Evolutionary conservation across 176 grass and related monocot species (phyloP).

Genomic region (Calamus simplicifolius): DNA sequence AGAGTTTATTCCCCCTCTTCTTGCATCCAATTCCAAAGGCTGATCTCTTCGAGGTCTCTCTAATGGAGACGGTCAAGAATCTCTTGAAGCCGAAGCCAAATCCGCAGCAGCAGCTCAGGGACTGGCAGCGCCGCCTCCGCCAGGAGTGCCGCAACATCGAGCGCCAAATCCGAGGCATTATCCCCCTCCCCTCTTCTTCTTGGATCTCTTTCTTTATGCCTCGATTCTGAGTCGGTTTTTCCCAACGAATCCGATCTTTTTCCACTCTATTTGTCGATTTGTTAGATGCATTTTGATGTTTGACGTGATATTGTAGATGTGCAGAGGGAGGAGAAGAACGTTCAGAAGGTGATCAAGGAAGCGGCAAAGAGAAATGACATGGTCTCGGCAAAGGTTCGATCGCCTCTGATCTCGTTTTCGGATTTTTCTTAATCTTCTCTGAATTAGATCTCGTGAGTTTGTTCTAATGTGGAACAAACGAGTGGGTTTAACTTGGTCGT

Average conservation of each 20-base stretch:
- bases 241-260: no score
- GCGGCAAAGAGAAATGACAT: conserved; percentile 89
- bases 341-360: conserved; percentile 84
- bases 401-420: neutral
- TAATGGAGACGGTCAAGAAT: conserved; percentile 68
- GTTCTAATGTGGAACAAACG: no score
- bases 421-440: no score
- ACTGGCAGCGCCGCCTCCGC: conserved; percentile 93
- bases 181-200: neutral
- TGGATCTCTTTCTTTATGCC: neutral
- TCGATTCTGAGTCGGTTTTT: neutral
- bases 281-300: neutral
- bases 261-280: neutral
- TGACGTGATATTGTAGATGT: conserved; percentile 36
- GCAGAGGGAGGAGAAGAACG: conserved; percentile 83
- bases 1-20: no score
- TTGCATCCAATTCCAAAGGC: no score
- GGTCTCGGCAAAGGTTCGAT: conserved; percentile 71
- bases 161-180: conserved; percentile 75
- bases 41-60: no score
- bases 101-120: conserved; percentile 73
- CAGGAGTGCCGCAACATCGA: conserved; percentile 75
- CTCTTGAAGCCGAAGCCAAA: conserved; percentile 64
- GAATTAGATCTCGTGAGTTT: no score
- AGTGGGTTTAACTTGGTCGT: no score